Evolutionary conservation across 2,329 filamentous ascomycete species (phyloP).

Genomic region (Ceratocystiopsis minuta): DNA sequence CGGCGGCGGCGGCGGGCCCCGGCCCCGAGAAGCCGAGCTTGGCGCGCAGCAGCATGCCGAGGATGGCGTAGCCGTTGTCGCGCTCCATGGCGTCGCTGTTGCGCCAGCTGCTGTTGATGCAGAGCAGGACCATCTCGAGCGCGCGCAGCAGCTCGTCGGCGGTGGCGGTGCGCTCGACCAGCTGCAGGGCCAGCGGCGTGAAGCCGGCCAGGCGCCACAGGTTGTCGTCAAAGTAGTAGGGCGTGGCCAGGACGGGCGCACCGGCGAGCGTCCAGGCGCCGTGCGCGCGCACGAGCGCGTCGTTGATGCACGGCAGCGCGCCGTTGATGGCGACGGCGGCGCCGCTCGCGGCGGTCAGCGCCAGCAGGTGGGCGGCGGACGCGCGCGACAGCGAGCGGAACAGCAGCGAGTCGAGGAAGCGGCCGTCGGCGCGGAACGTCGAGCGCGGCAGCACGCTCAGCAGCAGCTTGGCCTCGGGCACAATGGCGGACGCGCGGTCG

Average conservation of each 20-base stretch:
- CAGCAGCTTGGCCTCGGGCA: conserved; percentile 66
- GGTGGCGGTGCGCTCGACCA: conserved; percentile 60
- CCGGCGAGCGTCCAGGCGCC: conserved; percentile 73
- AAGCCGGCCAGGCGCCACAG: conserved; percentile 89
- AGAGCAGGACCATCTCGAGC: conserved; percentile 68
- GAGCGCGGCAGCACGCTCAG: conserved; percentile 69
- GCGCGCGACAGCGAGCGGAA: conserved; percentile 58
- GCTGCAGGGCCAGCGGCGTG: conserved; percentile 63
- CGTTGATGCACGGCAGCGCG: conserved; percentile 71
- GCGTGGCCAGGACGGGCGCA: conserved; percentile 61
- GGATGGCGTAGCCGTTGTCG: conserved; percentile 79
- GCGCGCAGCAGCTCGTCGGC: conserved; percentile 56
- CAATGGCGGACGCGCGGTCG: conserved; percentile 61
- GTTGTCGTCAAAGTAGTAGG: conserved; percentile 76
- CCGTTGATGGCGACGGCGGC: conserved; percentile 75
- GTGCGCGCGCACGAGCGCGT: conserved; percentile 64
- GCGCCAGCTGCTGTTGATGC: conserved; percentile 80
- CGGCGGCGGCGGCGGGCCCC: conserved; percentile 11
- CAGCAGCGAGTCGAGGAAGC: conserved; percentile 58
- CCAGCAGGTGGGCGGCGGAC: conserved; percentile 48
- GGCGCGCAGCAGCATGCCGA: conserved; percentile 66
- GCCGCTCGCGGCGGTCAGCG: conserved; percentile 53
- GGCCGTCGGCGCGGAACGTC: conserved; percentile 65
- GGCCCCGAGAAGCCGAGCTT: conserved; percentile 46
- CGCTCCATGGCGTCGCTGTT: conserved; percentile 98